Percentiles rank a stretch among this genome's conserved stretches.
These are phyloP conservation scores for Pyrus pyrifolia DNA, from an alignment of 306 rosid genomes.

Conservation along the genomic window DNA sequence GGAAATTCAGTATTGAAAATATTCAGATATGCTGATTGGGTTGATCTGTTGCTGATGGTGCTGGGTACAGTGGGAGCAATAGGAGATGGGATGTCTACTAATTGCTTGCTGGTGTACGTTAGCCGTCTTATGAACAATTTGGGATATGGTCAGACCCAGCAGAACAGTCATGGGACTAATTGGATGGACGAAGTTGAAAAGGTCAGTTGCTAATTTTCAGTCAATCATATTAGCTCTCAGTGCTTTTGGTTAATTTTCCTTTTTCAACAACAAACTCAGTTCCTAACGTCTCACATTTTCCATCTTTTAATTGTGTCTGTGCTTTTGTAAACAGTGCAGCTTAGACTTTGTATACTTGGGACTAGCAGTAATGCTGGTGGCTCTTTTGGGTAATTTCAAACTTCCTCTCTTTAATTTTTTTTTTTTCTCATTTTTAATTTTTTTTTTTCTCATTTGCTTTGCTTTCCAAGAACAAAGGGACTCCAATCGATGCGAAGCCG, in stretches of 20 bases:
- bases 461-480: conserved; percentile 25
- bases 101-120: conserved; percentile 63
- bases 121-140: conserved; percentile 88
- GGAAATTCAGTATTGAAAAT: conserved; percentile 22
- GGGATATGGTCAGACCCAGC: conserved; percentile 46
- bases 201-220: conserved; percentile 29
- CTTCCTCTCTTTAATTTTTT: background rate
- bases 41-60: conserved; percentile 66
- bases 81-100: conserved; percentile 93
- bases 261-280: background rate
- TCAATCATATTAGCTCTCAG: background rate
- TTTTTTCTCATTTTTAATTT: background rate
- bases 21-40: conserved; percentile 71
- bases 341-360: conserved; percentile 96
- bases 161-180: conserved; percentile 21
- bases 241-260: background rate
- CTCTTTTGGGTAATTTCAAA: conserved; percentile 79
- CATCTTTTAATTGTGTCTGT: background rate
- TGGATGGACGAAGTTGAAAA: conserved; percentile 75
- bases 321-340: conserved; percentile 58
- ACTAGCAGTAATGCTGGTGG: conserved; percentile 67
- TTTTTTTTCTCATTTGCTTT: conserved; percentile 13
- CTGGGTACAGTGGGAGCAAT: conserved; percentile 81
- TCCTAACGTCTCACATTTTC: background rate
- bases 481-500: background rate